A percentile compares a stretch with the other conserved stretches of the same genome.
Conservation (phyloP, 148 eudicot species). For the Chenopodium quinoa region DNA sequence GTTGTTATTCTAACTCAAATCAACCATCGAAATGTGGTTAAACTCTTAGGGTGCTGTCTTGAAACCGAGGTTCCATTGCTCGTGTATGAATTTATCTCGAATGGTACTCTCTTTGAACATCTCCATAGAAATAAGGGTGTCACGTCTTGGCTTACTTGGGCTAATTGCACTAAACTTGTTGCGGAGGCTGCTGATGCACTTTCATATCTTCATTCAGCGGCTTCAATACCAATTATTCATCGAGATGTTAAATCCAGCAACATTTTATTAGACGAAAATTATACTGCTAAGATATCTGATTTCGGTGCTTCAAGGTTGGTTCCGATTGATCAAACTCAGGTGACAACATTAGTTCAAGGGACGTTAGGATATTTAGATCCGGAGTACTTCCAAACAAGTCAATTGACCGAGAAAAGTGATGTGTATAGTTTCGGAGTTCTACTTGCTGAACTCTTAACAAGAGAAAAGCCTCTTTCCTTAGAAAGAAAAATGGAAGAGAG, state of each 20-base stretch:
- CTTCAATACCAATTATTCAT: constrained; percentile 25
- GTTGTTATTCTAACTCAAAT: constrained; percentile 25
- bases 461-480: constrained; percentile 4
- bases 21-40: constrained; percentile 35
- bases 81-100: constrained; percentile 24
- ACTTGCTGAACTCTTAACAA: constrained; percentile 27
- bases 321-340: constrained; percentile 22
- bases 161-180: constrained; percentile 16
- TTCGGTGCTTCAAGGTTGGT: constrained; percentile 29
- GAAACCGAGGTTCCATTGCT: constrained; percentile 29
- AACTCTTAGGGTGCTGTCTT: constrained; percentile 29
- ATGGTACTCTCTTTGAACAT: constrained; percentile 26
- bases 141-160: constrained; percentile 24
- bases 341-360: constrained; percentile 29
- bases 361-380: constrained; percentile 31
- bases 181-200: constrained; percentile 23
- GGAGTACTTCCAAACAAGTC: constrained; percentile 26
- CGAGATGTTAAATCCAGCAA: constrained; percentile 21
- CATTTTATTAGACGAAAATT: constrained; percentile 22
- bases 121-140: not conserved
- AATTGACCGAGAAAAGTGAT: constrained; percentile 31
- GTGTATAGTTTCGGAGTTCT: constrained; percentile 30
- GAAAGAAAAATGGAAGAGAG: constrained; percentile 16
- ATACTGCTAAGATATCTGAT: constrained; percentile 19
- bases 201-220: constrained; percentile 29